phyloP scores from a whole-genome alignment of 1,139 yeast genomes.

The Wickerhamomyces sp. region DNA sequence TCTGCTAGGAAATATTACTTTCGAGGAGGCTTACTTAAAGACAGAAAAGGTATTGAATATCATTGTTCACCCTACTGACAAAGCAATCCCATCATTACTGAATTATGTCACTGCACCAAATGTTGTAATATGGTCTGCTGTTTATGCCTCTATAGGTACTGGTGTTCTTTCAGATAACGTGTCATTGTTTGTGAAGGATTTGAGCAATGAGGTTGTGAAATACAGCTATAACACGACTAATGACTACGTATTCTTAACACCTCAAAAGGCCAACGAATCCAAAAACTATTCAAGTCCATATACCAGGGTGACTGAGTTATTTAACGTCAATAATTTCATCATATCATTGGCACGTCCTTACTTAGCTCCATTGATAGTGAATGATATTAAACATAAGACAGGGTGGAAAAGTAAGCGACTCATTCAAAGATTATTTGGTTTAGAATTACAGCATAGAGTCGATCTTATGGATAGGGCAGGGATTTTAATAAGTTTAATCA shows the following conservation, averaged over 20 bases:
- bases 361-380: slow-evolving; percentile 80
- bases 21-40: slow-evolving; percentile 86
- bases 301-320: slow-evolving; percentile 82
- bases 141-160: slow-evolving; percentile 56
- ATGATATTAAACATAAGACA: slow-evolving; percentile 66
- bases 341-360: slow-evolving; percentile 91
- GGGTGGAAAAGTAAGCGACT: slow-evolving; percentile 32
- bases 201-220: slow-evolving; percentile 52
- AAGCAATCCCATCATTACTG: slow-evolving; percentile 64
- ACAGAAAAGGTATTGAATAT: slow-evolving; percentile 83
- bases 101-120: slow-evolving; percentile 94
- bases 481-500: slow-evolving; percentile 62
- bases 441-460: slow-evolving; percentile 82
- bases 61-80: slow-evolving; percentile 82
- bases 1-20: slow-evolving; percentile 80
- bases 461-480: slow-evolving; percentile 79
- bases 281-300: slow-evolving; percentile 61
- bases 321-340: slow-evolving; percentile 89
- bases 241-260: slow-evolving; percentile 35
- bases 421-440: slow-evolving; percentile 24
- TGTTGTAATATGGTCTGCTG: slow-evolving; percentile 81
- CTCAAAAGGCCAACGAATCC: slow-evolving; percentile 39
- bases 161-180: slow-evolving; percentile 61
- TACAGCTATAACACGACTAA: slow-evolving; percentile 11
- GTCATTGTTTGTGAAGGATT: slow-evolving; percentile 64